These are phyloP conservation scores for Pichia terricola DNA, from an alignment of 1,139 yeast species.

Conservation along the genomic window DNA sequence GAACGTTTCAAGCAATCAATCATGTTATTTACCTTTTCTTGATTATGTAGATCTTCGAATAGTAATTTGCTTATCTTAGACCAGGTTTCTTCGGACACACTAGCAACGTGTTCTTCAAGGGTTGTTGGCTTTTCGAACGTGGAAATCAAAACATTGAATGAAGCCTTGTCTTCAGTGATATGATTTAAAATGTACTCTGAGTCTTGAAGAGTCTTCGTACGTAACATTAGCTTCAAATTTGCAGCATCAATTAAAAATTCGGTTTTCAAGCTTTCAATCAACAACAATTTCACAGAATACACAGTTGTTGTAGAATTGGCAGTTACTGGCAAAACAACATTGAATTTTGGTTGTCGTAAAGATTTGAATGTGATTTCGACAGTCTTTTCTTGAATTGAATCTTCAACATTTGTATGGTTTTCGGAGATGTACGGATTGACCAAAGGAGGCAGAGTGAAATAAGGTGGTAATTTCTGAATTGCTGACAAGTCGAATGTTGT, in stretches of 20 bases:
- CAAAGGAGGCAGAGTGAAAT: slow-evolving; percentile 14
- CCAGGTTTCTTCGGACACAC: too few relatives aligned
- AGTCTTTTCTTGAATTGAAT: neutral
- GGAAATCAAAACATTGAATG: slow-evolving; percentile 30
- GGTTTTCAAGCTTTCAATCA: slow-evolving; percentile 17
- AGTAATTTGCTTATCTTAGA: too few relatives aligned
- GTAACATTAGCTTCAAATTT: slow-evolving; percentile 33
- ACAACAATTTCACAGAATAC: slow-evolving; percentile 29
- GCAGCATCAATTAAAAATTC: slow-evolving; percentile 14
- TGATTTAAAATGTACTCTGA: slow-evolving; percentile 9
- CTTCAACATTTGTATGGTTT: slow-evolving; percentile 1
- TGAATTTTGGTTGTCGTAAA: slow-evolving; percentile 37
- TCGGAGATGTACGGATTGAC: slow-evolving; percentile 13
- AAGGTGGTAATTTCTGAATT: slow-evolving; percentile 3
- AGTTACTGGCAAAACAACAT: slow-evolving; percentile 16
- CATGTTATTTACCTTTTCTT: too few relatives aligned
- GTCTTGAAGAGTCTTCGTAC: slow-evolving; percentile 43
- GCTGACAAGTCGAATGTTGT: slow-evolving; percentile 2
- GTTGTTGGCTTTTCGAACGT: slow-evolving; percentile 5
- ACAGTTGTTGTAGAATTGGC: slow-evolving; percentile 27
- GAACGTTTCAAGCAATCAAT: too few relatives aligned
- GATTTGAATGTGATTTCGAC: slow-evolving; percentile 30
- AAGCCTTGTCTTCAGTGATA: slow-evolving; percentile 12
- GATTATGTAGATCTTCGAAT: too few relatives aligned
- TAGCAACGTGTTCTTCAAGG: too few relatives aligned